Base-by-base conservation (phyloP, 176 grass and related monocot genomes). In the Aegilops sharonensis region DNA sequence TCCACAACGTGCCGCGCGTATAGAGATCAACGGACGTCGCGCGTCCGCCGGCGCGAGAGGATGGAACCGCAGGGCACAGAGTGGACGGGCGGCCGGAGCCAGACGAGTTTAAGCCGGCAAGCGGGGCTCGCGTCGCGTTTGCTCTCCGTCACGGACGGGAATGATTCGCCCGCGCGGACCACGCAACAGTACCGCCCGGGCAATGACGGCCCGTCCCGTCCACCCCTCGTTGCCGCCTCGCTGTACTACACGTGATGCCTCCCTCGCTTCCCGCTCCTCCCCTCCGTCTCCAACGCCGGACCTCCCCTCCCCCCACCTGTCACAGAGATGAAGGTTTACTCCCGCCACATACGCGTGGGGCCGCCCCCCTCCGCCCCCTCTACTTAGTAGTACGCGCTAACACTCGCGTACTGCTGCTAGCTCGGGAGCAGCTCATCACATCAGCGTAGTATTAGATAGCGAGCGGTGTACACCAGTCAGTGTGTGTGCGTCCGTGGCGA, bases 191-290 rank as follows among this genome's bases (percentile, higher is more conserved):
- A 35, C 17, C 17, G 17, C 32, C 57, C 47, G 32, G 68, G 54
- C 85, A 32, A 82, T 27, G 61, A 68, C 73, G 29, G 32, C 37
- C 50, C 54, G 52, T 29, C 68, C 54, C 54, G 15, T 32, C 78
- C 78, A 78, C 12, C 25, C 10, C 40, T 21, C 40, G 69, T 72
- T 24, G 72, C 72, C 59, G 89, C 89, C 91, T 91, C 86, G 93
- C 93, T 95, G 93, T 85, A 90, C 85, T 83, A 78, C 93, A 95
- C 91, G 90, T 87, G 90, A 88, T 78, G 50, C 50, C 47, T 34
- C 82, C 48, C 47, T 34, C 82, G 48, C 15, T 32, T 84, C 36
- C 31, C 25, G 23, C 89, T 77, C 65, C 77, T 77, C 74, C 72
- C 74, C 72, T 68, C 62, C 30, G 64, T 86, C 74, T 7, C 82